Evolutionary conservation across 495 filamentous ascomycete genomes (phyloP).

Genomic region (Aspergillus hancockii): DNA sequence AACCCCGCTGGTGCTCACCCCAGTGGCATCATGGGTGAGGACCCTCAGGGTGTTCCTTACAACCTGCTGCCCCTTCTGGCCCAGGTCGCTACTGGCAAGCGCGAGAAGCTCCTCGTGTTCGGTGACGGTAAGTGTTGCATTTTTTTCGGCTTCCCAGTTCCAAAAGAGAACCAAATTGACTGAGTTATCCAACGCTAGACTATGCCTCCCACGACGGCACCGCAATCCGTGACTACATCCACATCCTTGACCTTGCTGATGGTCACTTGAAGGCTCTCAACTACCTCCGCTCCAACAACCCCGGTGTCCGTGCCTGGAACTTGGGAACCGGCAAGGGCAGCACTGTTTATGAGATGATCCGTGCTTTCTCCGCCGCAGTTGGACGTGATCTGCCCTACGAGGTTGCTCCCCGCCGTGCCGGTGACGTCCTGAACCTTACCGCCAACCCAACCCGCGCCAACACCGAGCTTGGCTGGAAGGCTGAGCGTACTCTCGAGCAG

Average conservation of each 20-base stretch:
- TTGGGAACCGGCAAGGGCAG: conserved; percentile 92
- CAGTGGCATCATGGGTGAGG: conserved; percentile 96
- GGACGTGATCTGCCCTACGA: conserved; percentile 85
- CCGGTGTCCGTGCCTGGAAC: conserved; percentile 96
- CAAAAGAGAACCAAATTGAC: background rate
- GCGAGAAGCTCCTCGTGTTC: conserved; percentile 92
- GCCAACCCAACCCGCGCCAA: conserved; percentile 87
- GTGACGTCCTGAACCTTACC: conserved; percentile 93
- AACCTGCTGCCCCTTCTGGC: conserved; percentile 93
- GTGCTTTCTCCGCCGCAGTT: conserved; percentile 84
- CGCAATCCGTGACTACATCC: conserved; percentile 76
- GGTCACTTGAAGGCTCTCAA: conserved; percentile 91
- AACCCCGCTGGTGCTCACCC: conserved; percentile 96
- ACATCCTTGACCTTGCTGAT: conserved; percentile 85
- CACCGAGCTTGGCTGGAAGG: conserved; percentile 88
- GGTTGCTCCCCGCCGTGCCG: conserved; percentile 76
- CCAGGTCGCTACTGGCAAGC: conserved; percentile 92
- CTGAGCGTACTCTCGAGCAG: conserved; percentile 84
- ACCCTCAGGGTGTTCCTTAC: conserved; percentile 93
- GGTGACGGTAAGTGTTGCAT: conserved; percentile 72
- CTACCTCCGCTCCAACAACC: conserved; percentile 85
- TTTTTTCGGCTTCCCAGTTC: conserved; percentile 7
- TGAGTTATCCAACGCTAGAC: conserved; percentile 53
- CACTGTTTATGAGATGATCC: conserved; percentile 97
- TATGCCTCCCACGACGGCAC: conserved; percentile 85